phyloP scores from a whole-genome alignment of 1,284 basidiomycete genomes.

The Sanghuangporus baumii region DNA sequence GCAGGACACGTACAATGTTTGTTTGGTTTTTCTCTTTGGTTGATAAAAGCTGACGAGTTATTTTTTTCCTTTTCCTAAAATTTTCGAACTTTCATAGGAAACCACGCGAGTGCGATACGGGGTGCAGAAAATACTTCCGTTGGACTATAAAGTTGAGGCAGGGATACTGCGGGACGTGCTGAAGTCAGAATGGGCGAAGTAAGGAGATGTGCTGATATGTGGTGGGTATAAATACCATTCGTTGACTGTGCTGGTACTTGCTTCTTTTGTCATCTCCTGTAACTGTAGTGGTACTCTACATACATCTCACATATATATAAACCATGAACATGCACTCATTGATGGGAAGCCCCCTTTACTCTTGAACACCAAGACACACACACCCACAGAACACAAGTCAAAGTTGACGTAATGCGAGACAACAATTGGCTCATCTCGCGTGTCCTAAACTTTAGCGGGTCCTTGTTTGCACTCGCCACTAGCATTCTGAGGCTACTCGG shows the following conservation, averaged over 20 bases:
- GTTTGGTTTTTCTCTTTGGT: conserved; percentile 24
- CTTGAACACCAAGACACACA: too few species aligned
- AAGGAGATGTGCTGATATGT: conserved; percentile 1
- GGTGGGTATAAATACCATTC: neutral
- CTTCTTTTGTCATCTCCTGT: neutral
- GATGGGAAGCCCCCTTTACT: too few species aligned
- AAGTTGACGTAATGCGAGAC: conserved; percentile 1
- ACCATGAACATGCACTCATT: neutral
- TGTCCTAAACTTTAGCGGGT: neutral
- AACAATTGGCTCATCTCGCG: conserved; percentile 3
- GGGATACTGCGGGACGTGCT: conserved; percentile 54
- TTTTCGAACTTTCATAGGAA: conserved; percentile 43
- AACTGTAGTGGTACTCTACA: conserved; percentile 11
- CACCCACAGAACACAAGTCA: too few species aligned
- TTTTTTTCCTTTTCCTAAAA: neutral
- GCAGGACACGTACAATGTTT: conserved; percentile 81
- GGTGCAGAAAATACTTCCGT: conserved; percentile 58
- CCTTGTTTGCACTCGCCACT: neutral
- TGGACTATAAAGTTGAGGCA: conserved; percentile 74
- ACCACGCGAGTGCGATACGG: conserved; percentile 77
- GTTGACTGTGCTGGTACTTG: neutral
- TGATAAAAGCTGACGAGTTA: neutral
- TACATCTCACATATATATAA: neutral
- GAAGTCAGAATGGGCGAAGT: conserved; percentile 34
- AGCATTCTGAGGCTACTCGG: neutral